A percentile compares a stretch with the other conserved stretches of the same genome.
Evolutionary conservation across 169 alveolate species (phyloP).

Genomic region (Eimeria necatrix): DNA sequence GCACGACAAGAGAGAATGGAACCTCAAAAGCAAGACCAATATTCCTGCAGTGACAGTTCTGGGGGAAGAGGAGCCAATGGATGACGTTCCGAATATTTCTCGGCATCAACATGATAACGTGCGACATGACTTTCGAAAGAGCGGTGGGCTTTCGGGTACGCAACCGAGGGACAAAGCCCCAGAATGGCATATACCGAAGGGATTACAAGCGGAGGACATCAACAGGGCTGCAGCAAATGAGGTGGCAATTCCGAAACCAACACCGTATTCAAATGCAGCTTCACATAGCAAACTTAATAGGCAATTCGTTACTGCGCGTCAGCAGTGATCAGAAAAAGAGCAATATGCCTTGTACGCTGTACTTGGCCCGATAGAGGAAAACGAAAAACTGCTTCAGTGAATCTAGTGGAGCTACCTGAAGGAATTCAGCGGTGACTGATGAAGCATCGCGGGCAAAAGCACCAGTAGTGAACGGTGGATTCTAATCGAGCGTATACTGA

Average conservation of each 20-base stretch:
- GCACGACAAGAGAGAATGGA: background rate
- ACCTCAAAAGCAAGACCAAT: background rate
- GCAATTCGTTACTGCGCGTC: constrained; percentile 37
- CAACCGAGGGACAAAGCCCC: background rate
- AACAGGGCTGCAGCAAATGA: background rate
- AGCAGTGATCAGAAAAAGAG: constrained; percentile 7
- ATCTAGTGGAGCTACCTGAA: background rate
- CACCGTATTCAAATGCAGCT: background rate
- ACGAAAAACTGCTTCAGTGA: background rate
- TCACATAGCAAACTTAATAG: background rate
- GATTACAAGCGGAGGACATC: background rate
- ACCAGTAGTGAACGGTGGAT: background rate
- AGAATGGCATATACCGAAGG: background rate
- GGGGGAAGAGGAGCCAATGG: background rate
- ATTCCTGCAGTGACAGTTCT: background rate
- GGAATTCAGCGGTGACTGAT: background rate
- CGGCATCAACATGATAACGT: background rate
- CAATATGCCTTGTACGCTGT: background rate
- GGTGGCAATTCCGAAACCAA: background rate
- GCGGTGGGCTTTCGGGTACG: background rate
- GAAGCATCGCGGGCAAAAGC: background rate
- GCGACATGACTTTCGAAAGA: background rate
- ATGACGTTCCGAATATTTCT: background rate
- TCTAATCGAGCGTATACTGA: too few relatives aligned
- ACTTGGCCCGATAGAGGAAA: background rate